Base-by-base conservation (phyloP, 495 filamentous ascomycete genomes). In the Chaetomium tenue region DNA sequence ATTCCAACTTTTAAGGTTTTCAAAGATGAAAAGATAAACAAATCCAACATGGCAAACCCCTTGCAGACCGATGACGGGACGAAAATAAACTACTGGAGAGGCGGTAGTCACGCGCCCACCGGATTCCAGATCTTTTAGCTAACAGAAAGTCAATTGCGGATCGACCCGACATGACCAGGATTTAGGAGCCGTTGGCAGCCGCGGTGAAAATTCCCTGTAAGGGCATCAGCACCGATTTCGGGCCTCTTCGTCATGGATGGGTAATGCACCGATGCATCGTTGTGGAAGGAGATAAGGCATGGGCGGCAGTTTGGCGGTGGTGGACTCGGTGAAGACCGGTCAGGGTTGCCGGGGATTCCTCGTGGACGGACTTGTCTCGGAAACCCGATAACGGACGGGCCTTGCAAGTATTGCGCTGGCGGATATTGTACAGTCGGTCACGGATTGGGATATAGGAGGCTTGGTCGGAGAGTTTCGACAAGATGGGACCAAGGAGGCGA, bases 91-190 rank as follows among this genome's bases (percentile, higher is more conserved):
- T 60, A 63, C 20, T 57, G 62, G 51, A 25, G 33, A 22, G 28
- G 52, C 44, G 9, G 60, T 23, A 57, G 71, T 75, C 72, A 75
- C 69, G 71, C 64, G 72, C 42, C 28, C 58, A 15, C 54, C 46
- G 22, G 16, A 58, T 64, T 63, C 58, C 60, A 25, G 13, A 61
- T 64, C 26, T 68, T 65, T 73, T 73, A 71, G 63, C 66, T 73
- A 70, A 75, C 46, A 75, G 68, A 72, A 75, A 70, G 71, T 60
- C 57, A 63, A 70, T 65, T 64, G 70, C 64, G 58, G 63, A 67
- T 63, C 60, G 70, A 61, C 64, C 64, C 64, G 64, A 74, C 69
- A 64, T 66, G 69, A 63, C 64, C 68, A 73, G 44, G 66, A 50
- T 54, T 44, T 63, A 64, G 56, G 51, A 61, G 61, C 64, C 67